These are phyloP conservation scores for Jimgerdemannia flammicorona DNA, from an alignment of 192 early-diverging fungal species.

Conservation along the genomic window DNA sequence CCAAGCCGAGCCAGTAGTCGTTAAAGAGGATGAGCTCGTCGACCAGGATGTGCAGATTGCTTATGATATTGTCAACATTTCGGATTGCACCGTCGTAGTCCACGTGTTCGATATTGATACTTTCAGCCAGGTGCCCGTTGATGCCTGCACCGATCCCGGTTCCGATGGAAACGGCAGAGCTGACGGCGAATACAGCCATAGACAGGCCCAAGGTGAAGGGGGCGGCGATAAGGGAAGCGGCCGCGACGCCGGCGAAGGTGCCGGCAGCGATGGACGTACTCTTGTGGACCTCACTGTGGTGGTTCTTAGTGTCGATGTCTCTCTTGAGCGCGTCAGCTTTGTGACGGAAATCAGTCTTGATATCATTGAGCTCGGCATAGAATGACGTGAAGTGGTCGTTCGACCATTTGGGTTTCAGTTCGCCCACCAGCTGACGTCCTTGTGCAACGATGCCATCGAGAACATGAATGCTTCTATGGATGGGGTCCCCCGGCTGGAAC, in stretches of 20 bases:
- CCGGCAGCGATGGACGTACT: not conserved
- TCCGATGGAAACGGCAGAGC: not conserved
- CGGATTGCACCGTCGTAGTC: not conserved
- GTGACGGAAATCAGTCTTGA: not conserved
- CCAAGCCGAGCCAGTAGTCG: not conserved
- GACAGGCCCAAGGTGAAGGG: not conserved
- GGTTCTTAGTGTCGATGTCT: not conserved
- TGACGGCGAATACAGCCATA: not conserved
- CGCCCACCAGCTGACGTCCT: not conserved
- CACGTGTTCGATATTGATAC: not conserved
- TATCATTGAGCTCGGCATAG: not conserved
- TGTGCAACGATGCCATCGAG: not conserved
- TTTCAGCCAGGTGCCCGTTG: not conserved
- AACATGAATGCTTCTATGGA: not conserved
- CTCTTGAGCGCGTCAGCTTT: not conserved
- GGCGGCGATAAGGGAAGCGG: not conserved
- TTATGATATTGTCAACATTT: not conserved
- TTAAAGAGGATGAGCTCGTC: not conserved
- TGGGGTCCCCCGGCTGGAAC: not conserved
- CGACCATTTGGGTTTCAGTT: not conserved
- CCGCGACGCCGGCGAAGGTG: not conserved
- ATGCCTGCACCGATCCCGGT: not conserved
- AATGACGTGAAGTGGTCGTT: not conserved
- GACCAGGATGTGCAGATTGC: not conserved
- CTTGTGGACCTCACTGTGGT: not conserved